Base-by-base conservation (phyloP, 2,329 filamentous ascomycete species). In the Proliferodiscus dingleyae region DNA sequence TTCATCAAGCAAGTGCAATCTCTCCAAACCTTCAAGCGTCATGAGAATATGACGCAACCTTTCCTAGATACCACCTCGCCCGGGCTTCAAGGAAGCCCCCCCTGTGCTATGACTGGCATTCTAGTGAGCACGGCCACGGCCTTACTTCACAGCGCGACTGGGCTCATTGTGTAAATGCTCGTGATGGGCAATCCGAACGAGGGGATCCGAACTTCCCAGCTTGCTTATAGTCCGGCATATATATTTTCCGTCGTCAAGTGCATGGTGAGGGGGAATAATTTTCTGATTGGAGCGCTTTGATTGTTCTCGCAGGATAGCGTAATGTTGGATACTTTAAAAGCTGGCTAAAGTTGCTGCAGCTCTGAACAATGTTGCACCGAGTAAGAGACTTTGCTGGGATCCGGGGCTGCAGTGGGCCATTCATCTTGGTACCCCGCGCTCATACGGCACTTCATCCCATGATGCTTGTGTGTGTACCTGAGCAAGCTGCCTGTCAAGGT, bases 251-350 rank as follows among this genome's bases (percentile, higher is more conserved):
- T 26, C 23, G 6, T 26, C n/a, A n/a, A n/a, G 8, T 2, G 15
- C 15, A 11, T 26, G 15, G 9, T 13, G 29, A 10, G 29, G 29
- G 29, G 29, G 13, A 10, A 40, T 9, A 15, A 16, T 30, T 10
- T 5, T 44, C 39, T 41, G 45, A 51, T 51, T 48, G 49, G 49
- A 36, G 49, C 43, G 46, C 42, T 47, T 39, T 30, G 5, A 30
- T 23, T 21, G 32, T n/a, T 18, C 16, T 5, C 13, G 26, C 37
- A 30, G 36, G 24, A 48, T 44, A 44, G 37, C 41, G 41, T 46
- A 28, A 41, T 32, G 23, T 29, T 21, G 30, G 19, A 2, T 15
- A n/a, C 2, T 16, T 30, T 34, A 21, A 21, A 18, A 11, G 19
- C 9, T 34, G 41, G 21, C 41, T 43, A 43, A 43, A 43, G 32